These are phyloP conservation scores for Daucus carota DNA, from an alignment of 129 eudicot genomes.

Conservation along the genomic window DNA sequence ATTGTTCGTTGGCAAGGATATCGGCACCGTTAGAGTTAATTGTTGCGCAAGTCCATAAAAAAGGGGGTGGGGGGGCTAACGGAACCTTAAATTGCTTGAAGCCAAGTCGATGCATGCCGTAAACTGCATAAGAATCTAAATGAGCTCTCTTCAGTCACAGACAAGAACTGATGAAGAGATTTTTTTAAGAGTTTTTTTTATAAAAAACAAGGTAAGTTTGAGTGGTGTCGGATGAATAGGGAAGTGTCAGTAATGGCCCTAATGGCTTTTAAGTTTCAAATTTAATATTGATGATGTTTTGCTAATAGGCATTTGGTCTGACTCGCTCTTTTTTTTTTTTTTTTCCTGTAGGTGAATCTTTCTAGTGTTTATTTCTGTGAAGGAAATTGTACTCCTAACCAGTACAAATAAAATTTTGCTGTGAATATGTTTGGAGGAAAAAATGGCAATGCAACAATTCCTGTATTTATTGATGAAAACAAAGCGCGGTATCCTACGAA, in stretches of 20 bases:
- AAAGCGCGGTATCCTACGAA: slow-evolving; percentile 45
- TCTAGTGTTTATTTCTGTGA: neutral
- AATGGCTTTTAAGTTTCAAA: neutral
- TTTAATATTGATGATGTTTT: too few relatives aligned
- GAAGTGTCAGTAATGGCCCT: too few relatives aligned
- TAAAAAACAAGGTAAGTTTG: neutral
- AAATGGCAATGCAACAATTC: slow-evolving; percentile 42
- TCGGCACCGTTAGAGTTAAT: neutral
- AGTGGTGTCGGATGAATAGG: neutral
- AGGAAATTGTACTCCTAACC: neutral
- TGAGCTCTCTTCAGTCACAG: neutral
- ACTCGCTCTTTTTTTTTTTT: neutral
- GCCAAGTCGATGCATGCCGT: neutral
- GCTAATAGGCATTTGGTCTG: neutral
- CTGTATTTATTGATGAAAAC: slow-evolving; percentile 51
- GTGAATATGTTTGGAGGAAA: slow-evolving; percentile 71
- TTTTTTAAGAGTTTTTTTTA: neutral
- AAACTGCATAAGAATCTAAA: neutral
- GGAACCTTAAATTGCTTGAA: neutral
- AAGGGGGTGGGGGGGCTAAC: neutral
- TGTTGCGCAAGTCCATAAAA: neutral
- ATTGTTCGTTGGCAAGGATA: neutral
- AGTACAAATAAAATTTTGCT: neutral
- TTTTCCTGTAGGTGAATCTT: slow-evolving; percentile 21
- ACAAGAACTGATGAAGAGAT: neutral